A percentile compares a stretch with the other conserved stretches of the same genome.
phyloP scores from a whole-genome alignment of 768 basidiomycete species.

The Tulasnella sp. region DNA sequence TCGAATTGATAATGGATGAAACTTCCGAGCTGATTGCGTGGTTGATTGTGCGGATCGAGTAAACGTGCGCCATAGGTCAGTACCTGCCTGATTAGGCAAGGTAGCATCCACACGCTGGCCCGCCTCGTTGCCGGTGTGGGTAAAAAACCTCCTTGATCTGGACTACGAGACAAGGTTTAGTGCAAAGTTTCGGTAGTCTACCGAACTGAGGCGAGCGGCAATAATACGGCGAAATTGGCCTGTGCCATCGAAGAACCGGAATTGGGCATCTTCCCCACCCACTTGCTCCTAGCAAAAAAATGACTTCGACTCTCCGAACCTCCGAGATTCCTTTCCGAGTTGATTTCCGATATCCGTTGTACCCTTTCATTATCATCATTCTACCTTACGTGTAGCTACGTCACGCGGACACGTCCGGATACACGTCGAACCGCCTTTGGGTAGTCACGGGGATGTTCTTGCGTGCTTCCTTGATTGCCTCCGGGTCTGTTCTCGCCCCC shows the following conservation, averaged over 20 bases:
- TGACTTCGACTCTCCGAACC: background rate
- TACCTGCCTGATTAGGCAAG: constrained; percentile 6
- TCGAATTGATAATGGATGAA: background rate
- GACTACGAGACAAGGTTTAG: background rate
- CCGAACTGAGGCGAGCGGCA: constrained; percentile 11
- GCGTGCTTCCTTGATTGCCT: constrained; percentile 65
- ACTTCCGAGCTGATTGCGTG: background rate
- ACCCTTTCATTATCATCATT: background rate
- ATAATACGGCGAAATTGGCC: constrained; percentile 6
- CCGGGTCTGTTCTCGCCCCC: constrained; percentile 54
- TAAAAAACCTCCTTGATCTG: background rate
- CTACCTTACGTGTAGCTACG: no score
- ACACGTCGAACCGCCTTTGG: constrained; percentile 93
- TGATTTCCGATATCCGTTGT: background rate
- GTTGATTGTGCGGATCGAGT: background rate
- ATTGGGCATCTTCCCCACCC: background rate
- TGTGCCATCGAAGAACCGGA: background rate
- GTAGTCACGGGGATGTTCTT: constrained; percentile 87
- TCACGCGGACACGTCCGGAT: constrained; percentile 60
- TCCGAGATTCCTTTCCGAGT: background rate
- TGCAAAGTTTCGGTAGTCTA: constrained; percentile 20
- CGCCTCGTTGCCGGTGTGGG: constrained; percentile 16
- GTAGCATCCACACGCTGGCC: constrained; percentile 2
- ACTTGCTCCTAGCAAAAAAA: background rate
- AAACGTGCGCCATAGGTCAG: background rate